These are phyloP conservation scores for Solanum tarijense DNA, from an alignment of 257 asterid species.

Conservation along the genomic window DNA sequence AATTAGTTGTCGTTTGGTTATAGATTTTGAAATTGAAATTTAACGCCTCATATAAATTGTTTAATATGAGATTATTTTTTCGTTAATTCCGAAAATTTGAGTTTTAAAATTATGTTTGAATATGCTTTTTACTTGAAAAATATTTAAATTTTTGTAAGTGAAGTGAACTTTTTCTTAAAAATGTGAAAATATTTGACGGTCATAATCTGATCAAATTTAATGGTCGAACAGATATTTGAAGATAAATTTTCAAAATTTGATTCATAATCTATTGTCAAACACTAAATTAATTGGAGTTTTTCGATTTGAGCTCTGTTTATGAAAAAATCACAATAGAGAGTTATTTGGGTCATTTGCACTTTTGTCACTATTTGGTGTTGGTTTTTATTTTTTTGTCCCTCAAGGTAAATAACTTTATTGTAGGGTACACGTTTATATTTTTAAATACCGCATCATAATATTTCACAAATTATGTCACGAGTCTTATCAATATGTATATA, in stretches of 20 bases:
- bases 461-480: too few relatives aligned
- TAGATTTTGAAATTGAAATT: background rate
- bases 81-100: background rate
- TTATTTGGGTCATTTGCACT: background rate
- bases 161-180: background rate
- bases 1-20: too few relatives aligned
- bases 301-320: accelerated
- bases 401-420: background rate
- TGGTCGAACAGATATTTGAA: too few relatives aligned
- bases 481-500: too few relatives aligned
- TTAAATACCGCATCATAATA: background rate
- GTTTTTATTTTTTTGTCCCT: background rate
- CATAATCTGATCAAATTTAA: too few relatives aligned
- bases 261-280: background rate
- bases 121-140: background rate
- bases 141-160: background rate
- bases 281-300: background rate
- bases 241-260: background rate
- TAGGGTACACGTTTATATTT: background rate
- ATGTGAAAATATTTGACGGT: background rate
- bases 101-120: background rate
- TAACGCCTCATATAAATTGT: too few relatives aligned
- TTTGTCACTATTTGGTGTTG: background rate
- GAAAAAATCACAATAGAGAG: background rate
- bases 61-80: background rate